Conservation (phyloP, 2,329 filamentous ascomycete species). For the Eutypella sp. region DNA sequence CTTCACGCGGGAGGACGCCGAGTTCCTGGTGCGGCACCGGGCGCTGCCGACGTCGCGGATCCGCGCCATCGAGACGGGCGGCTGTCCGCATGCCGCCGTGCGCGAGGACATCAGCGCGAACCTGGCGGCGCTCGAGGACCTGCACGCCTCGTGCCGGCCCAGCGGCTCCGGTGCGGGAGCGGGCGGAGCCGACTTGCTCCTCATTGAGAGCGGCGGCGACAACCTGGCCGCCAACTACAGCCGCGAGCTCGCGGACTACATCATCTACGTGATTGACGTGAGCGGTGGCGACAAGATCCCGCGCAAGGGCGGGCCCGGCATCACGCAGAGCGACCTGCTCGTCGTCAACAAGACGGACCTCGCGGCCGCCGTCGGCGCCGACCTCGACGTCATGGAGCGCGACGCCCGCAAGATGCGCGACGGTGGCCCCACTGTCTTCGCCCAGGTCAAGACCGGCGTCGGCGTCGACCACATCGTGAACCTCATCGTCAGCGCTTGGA, state of each 20-base stretch:
- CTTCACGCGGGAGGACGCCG: conserved; percentile 96
- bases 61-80: conserved; percentile 93
- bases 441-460: conserved; percentile 90
- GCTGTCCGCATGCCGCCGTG: conserved; percentile 93
- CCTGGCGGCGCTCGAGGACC: conserved; percentile 82
- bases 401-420: conserved; percentile 94
- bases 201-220: conserved; percentile 94
- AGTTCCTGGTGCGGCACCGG: conserved; percentile 84
- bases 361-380: conserved; percentile 83
- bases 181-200: conserved; percentile 66
- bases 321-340: conserved; percentile 90
- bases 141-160: conserved; percentile 92
- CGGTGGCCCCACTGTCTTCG: conserved; percentile 91
- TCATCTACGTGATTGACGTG: conserved; percentile 98
- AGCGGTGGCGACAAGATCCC: conserved; percentile 95
- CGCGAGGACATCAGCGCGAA: conserved; percentile 96
- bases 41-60: conserved; percentile 82
- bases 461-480: conserved; percentile 83
- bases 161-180: too few relatives aligned
- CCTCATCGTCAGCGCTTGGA: conserved; percentile 88
- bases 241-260: conserved; percentile 91
- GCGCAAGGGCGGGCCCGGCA: conserved; percentile 90
- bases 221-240: conserved; percentile 97
- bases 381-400: conserved; percentile 88
- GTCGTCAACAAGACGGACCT: conserved; percentile 98